phyloP scores from a whole-genome alignment of 345 rosid species.

The Theobroma cacao region DNA sequence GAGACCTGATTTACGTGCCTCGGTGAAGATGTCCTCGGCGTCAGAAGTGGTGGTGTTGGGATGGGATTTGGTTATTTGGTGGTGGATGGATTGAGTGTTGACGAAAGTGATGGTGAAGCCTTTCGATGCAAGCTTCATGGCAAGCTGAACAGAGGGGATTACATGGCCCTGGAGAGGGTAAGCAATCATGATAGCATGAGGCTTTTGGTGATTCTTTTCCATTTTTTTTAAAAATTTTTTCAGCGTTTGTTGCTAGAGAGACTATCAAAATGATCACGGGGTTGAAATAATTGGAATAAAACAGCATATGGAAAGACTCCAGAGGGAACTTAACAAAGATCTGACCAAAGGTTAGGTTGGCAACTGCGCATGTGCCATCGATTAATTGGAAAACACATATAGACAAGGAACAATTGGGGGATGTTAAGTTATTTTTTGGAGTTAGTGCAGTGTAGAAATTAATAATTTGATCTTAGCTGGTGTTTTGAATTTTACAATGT shows the following conservation, averaged over 20 bases:
- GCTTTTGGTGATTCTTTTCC: slow-evolving; percentile 25
- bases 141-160: slow-evolving; percentile 59
- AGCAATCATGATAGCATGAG: slow-evolving; percentile 57
- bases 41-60: background rate
- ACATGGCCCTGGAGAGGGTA: slow-evolving; percentile 86
- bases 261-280: background rate
- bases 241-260: background rate
- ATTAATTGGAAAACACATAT: background rate
- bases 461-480: no score
- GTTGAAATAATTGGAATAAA: background rate
- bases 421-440: background rate
- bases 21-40: slow-evolving; percentile 41
- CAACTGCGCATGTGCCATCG: background rate
- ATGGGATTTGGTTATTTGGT: slow-evolving; percentile 39
- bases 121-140: slow-evolving; percentile 67
- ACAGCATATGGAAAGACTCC: background rate
- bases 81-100: slow-evolving; percentile 62
- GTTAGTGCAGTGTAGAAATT: background rate
- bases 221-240: background rate
- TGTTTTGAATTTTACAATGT: no score
- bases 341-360: background rate
- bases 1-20: slow-evolving; percentile 54
- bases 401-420: background rate
- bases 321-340: background rate
- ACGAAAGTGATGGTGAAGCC: slow-evolving; percentile 77